Evolutionary conservation across 345 rosid species (phyloP), one percentile per base, ranked within the genome.

Genomic region (Euphorbia pulcherrima): DNA sequence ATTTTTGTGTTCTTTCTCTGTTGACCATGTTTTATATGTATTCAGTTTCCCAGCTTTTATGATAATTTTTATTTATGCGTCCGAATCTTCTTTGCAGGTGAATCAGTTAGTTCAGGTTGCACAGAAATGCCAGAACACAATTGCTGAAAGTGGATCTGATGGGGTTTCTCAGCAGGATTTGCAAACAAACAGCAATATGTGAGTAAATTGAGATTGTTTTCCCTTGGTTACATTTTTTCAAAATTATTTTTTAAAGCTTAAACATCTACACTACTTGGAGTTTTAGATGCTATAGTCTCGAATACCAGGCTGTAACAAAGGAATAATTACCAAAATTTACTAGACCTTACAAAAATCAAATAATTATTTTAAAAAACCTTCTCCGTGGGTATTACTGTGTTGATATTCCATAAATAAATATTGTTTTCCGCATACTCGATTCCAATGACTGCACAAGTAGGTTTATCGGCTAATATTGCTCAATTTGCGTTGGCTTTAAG

Each of bases 151-250:
- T 79, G 97, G 96, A 72, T 76, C 93, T 56, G 97, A 89, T 72
- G 97, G 97, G 65, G 83, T 85, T 44, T 92, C 90, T 67, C 92
- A 84, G 72, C 92, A 89, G 79, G 99, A 91, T 74, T 77, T 89
- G 78, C 99, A 91, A 85, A 77, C 92, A 65, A 94, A 88, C 82
- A 86, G 99, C 75, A 91, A 86, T 74, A 85, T 94, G 99, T 94
- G 75, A 83, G 92, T 78, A 48, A 21, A 72, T 50, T 59, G 48
- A 24, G 60, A 40, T 37, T 27, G 33, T n/a, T 44, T 39, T 41
- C 40, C 18, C 35, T 17, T 37, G 20, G n/a, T 63, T 37, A 8
- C 35, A 27, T 68, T 41, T 20, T 50, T 50, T 14, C 16, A 33
- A 33, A 33, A 33, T 33, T 2, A 33, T 39, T 33, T 58, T 41